phyloP scores from a whole-genome alignment of 2,329 filamentous ascomycete species.

The Paracamarosporium sp. region DNA sequence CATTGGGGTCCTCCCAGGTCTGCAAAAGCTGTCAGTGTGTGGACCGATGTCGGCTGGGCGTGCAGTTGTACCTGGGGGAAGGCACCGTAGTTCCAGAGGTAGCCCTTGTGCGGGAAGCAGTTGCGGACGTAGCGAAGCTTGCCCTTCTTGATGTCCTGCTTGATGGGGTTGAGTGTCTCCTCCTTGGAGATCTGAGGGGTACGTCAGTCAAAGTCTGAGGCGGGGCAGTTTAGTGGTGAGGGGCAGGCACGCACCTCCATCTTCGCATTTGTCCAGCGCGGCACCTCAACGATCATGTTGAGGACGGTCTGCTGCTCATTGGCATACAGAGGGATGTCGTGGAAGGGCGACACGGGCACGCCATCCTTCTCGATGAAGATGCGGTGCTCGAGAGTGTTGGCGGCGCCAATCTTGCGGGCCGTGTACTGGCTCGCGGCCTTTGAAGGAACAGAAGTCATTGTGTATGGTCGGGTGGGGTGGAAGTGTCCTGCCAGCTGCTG shows the following conservation, averaged over 20 bases:
- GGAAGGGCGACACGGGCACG: constrained; percentile 90
- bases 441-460: constrained; percentile 35
- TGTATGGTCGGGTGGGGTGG: constrained; percentile 31
- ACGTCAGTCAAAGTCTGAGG: constrained; percentile 25
- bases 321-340: constrained; percentile 98
- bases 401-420: constrained; percentile 84
- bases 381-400: constrained; percentile 95
- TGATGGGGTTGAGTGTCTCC: constrained; percentile 97
- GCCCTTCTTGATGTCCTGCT: constrained; percentile 99
- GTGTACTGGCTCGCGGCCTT: constrained; percentile 73
- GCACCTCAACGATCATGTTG: constrained; percentile 99
- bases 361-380: constrained; percentile 99
- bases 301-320: constrained; percentile 94
- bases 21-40: constrained; percentile 51
- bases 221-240: constrained; percentile 21
- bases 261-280: constrained; percentile 99
- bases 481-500: constrained; percentile 49
- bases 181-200: constrained; percentile 89
- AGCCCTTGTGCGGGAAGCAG: constrained; percentile 99
- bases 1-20: constrained; percentile 99
- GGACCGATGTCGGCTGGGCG: constrained; percentile 35
- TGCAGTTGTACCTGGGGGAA: constrained; percentile 82
- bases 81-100: constrained; percentile 99
- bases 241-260: constrained; percentile 77
- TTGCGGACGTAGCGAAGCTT: constrained; percentile 99